Percentiles rank a stretch among this genome's conserved stretches.
phyloP scores from a whole-genome alignment of 1,284 basidiomycete genomes.

The Anthracocystis panici-leucophaei region DNA sequence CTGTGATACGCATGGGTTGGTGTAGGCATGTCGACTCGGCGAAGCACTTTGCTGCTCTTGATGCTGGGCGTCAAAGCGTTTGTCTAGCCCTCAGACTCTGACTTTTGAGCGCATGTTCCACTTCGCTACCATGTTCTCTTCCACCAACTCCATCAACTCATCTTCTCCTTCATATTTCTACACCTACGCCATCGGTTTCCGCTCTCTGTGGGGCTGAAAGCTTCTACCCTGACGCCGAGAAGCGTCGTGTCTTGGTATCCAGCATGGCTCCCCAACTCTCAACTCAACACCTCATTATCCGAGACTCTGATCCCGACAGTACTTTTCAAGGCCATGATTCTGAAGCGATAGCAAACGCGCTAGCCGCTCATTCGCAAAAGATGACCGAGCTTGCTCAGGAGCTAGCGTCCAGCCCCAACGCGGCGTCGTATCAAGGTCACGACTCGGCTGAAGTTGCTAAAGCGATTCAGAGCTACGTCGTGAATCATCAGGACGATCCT shows the following conservation, averaged over 20 bases:
- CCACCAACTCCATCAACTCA: too few species aligned
- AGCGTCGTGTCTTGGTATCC: constrained; percentile 1
- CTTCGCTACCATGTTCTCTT: too few species aligned
- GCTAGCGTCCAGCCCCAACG: neutral
- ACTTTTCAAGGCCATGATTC: constrained; percentile 50
- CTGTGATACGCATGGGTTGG: too few species aligned
- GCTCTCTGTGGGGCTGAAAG: neutral
- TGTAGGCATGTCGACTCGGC: too few species aligned
- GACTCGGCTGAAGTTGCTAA: constrained; percentile 43
- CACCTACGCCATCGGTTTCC: neutral
- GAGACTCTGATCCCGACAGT: constrained; percentile 24
- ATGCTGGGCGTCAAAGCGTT: too few species aligned
- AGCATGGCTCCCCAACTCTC: constrained; percentile 26
- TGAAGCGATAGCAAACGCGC: constrained; percentile 40
- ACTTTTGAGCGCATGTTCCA: too few species aligned
- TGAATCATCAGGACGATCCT: constrained; percentile 30
- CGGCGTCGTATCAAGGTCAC: constrained; percentile 34
- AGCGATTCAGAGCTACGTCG: constrained; percentile 50
- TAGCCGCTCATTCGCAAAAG: constrained; percentile 37
- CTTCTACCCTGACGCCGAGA: constrained; percentile 2
- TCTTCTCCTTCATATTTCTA: neutral
- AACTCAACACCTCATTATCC: neutral
- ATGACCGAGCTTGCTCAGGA: constrained; percentile 39
- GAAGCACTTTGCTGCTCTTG: too few species aligned
- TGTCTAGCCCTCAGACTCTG: too few species aligned